phyloP scores from a whole-genome alignment of 2,329 filamentous ascomycete genomes.

The Colletotrichum tanaceti region DNA sequence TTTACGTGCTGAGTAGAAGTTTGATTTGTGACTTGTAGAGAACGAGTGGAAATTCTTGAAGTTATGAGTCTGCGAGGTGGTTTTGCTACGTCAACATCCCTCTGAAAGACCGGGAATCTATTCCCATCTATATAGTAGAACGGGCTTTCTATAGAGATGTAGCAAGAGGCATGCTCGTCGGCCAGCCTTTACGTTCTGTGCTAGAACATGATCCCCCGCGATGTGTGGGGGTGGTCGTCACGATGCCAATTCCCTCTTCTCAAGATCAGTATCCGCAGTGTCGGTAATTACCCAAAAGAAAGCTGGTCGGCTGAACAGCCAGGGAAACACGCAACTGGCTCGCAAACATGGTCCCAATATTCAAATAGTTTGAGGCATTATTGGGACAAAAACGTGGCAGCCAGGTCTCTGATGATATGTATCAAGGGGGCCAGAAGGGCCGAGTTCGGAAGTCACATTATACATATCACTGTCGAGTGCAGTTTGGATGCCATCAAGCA shows the following conservation, averaged over 20 bases:
- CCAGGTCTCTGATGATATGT: slow-evolving; percentile 30
- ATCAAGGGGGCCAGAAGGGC: no score
- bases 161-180: background rate
- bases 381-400: slow-evolving; percentile 41
- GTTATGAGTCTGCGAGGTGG: no score
- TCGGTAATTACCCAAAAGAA: slow-evolving; percentile 2
- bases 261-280: slow-evolving; percentile 14
- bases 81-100: no score
- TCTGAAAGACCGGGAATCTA: background rate
- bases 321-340: background rate
- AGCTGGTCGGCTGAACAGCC: background rate
- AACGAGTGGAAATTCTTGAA: background rate
- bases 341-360: slow-evolving; percentile 22
- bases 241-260: slow-evolving; percentile 9
- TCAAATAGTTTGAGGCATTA: slow-evolving; percentile 39
- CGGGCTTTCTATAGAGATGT: rapidly evolving
- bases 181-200: no score
- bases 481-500: background rate
- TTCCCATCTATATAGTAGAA: slow-evolving; percentile 5
- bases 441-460: background rate
- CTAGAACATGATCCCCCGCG: slow-evolving; percentile 12
- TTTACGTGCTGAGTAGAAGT: no score
- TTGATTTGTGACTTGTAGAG: background rate
- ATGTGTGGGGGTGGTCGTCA: slow-evolving; percentile 9
- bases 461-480: no score